A percentile compares a stretch with the other conserved stretches of the same genome.
Conservation (phyloP, 371 early-diverging fungal genomes). For the Mucor plumbeus region DNA sequence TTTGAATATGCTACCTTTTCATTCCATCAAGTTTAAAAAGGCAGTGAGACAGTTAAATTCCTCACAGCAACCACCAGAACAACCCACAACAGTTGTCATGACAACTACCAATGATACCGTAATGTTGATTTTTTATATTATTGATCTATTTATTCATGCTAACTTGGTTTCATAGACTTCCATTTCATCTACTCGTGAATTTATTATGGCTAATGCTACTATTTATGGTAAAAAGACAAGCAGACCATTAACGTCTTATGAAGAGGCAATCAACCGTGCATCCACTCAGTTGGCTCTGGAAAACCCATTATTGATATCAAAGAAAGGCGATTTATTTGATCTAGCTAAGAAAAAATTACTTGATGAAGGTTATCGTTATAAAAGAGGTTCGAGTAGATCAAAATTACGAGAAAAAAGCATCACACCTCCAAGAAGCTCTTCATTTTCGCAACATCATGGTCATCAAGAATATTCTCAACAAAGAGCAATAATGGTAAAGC, state of each 20-base stretch:
- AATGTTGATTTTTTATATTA: not conserved
- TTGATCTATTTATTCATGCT: not conserved
- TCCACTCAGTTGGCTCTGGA: constrained; percentile 55
- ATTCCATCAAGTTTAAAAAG: constrained; percentile 50
- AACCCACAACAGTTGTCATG: not conserved
- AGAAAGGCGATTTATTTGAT: constrained; percentile 57
- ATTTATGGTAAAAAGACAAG: constrained; percentile 61
- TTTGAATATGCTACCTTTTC: constrained; percentile 60
- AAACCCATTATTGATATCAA: constrained; percentile 51
- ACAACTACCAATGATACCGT: not conserved
- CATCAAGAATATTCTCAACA: constrained; percentile 21
- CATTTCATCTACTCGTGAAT: constrained; percentile 25
- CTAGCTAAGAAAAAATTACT: constrained; percentile 62
- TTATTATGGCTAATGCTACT: constrained; percentile 56
- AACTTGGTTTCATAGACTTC: not conserved
- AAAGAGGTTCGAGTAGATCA: constrained; percentile 65
- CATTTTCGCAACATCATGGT: constrained; percentile 15
- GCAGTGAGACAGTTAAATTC: constrained; percentile 44
- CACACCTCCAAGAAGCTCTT: constrained; percentile 14
- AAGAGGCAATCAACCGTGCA: constrained; percentile 63
- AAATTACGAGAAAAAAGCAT: constrained; percentile 47
- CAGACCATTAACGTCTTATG: constrained; percentile 58
- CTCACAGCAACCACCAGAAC: not conserved
- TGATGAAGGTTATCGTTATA: constrained; percentile 61
- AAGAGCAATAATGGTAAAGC: constrained; percentile 17